These are phyloP conservation scores for Carex myosuroides DNA, from an alignment of 176 grass and related monocot genomes.

Conservation along the genomic window DNA sequence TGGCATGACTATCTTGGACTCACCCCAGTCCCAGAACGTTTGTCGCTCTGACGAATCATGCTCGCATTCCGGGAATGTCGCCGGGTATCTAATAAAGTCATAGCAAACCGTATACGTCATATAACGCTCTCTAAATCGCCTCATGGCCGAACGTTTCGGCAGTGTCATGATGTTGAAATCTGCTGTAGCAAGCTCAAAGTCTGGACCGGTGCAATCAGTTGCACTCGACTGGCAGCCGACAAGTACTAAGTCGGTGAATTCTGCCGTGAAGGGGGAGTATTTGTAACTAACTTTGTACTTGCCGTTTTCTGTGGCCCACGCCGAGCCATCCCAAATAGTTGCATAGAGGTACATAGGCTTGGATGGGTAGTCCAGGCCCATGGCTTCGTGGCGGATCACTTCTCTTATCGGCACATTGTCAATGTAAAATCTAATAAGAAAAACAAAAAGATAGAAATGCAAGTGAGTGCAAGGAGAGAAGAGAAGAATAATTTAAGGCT, in stretches of 20 bases:
- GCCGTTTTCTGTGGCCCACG: slow-evolving; percentile 67
- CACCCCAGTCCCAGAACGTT: slow-evolving; percentile 61
- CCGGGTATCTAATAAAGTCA: slow-evolving; percentile 52
- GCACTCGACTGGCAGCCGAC: slow-evolving; percentile 34
- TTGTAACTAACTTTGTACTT: slow-evolving; percentile 66
- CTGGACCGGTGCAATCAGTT: neutral
- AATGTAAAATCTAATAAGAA: slow-evolving; percentile 44
- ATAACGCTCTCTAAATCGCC: slow-evolving; percentile 42
- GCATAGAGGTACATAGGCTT: slow-evolving; percentile 91
- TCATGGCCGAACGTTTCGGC: slow-evolving; percentile 64
- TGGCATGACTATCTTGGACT: slow-evolving; percentile 60
- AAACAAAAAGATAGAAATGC: neutral
- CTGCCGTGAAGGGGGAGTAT: slow-evolving; percentile 62
- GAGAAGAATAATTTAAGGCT: neutral
- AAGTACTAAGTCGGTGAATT: slow-evolving; percentile 67
- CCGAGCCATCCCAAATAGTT: slow-evolving; percentile 87
- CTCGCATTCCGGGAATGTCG: slow-evolving; percentile 67
- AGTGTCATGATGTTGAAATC: slow-evolving; percentile 58
- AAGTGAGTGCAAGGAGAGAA: neutral
- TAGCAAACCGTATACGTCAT: slow-evolving; percentile 87
- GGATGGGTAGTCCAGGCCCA: slow-evolving; percentile 62
- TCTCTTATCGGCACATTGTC: slow-evolving; percentile 72
- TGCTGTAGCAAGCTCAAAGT: slow-evolving; percentile 34
- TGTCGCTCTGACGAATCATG: slow-evolving; percentile 48
- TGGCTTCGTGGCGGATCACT: slow-evolving; percentile 30